Evolutionary conservation across 2,329 filamentous ascomycete species (phyloP).

Genomic region (Rhynchosporium graminicola): DNA sequence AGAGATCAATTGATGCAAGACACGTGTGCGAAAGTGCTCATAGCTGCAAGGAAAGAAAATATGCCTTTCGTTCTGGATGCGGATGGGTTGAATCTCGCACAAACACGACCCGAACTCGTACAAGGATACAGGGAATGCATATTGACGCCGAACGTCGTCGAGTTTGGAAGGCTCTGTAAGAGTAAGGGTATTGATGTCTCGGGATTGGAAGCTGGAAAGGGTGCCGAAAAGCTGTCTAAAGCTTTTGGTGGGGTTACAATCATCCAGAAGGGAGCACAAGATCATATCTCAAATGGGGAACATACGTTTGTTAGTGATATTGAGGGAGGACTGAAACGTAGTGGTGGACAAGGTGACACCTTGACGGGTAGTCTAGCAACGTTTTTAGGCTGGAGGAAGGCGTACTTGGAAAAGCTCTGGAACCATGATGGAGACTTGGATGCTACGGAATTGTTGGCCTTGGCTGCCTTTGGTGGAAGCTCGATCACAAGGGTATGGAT

Average conservation of each 20-base stretch:
- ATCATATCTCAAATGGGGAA: conserved; percentile 80
- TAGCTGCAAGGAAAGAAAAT: conserved; percentile 68
- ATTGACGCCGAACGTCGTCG: conserved; percentile 91
- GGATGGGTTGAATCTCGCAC: conserved; percentile 79
- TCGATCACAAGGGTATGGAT: conserved; percentile 74
- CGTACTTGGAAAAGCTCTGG: conserved; percentile 85
- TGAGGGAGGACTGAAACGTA: conserved; percentile 81
- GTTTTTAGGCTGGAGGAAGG: conserved; percentile 82
- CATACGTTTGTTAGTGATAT: conserved; percentile 76
- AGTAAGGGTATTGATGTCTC: conserved; percentile 65
- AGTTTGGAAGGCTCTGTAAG: conserved; percentile 82
- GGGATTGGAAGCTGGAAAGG: conserved; percentile 42
- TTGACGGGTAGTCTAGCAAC: conserved; percentile 88
- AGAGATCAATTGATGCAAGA: conserved; percentile 88
- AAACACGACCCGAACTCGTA: conserved; percentile 73
- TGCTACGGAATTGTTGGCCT: conserved; percentile 63
- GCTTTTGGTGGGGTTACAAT: conserved; percentile 87
- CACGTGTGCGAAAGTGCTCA: conserved; percentile 76
- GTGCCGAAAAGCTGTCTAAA: conserved; percentile 67
- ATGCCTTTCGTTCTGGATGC: conserved; percentile 90
- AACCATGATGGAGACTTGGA: conserved; percentile 55
- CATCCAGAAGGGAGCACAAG: conserved; percentile 81
- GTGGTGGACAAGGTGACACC: conserved; percentile 93
- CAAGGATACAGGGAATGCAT: conserved; percentile 81
- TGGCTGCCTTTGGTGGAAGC: conserved; percentile 85